These are phyloP conservation scores for Cryptococcus sp. DNA, from an alignment of 1,284 basidiomycete species.

Conservation along the genomic window DNA sequence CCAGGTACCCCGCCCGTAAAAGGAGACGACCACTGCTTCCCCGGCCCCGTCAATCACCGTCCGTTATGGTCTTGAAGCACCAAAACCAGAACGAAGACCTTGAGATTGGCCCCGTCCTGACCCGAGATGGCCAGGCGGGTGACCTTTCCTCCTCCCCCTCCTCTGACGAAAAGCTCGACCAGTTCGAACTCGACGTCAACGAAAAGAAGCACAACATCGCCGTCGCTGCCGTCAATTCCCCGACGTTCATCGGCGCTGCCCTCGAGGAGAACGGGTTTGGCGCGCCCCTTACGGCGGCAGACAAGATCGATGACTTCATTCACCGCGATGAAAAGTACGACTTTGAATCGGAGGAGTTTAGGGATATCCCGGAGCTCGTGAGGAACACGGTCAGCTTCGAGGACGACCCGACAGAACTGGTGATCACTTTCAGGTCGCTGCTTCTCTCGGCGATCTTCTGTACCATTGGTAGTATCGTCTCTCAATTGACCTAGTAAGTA, in stretches of 20 bases:
- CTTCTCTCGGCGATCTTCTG: constrained; percentile 21
- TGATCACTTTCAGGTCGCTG: constrained; percentile 18
- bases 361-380: constrained; percentile 19
- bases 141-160: background rate
- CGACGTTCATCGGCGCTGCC: too few species aligned
- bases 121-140: too few species aligned
- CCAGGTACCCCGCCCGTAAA: too few species aligned
- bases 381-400: constrained; percentile 20
- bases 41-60: too few species aligned
- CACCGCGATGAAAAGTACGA: constrained; percentile 47
- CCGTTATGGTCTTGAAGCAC: too few species aligned
- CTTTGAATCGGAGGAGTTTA: constrained; percentile 19
- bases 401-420: constrained; percentile 17
- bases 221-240: background rate
- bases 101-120: too few species aligned
- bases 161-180: constrained; percentile 2
- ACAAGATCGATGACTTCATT: constrained; percentile 10
- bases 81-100: too few species aligned
- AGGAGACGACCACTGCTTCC: too few species aligned
- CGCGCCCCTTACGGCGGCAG: too few species aligned
- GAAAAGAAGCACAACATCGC: background rate
- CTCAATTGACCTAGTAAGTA: constrained; percentile 18
- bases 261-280: background rate
- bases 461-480: constrained; percentile 18
- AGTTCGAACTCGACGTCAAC: background rate